A percentile compares a stretch with the other conserved stretches of the same genome.
Conservation (phyloP, 2,329 filamentous ascomycete genomes). For the Neoarthrinium moseri region DNA sequence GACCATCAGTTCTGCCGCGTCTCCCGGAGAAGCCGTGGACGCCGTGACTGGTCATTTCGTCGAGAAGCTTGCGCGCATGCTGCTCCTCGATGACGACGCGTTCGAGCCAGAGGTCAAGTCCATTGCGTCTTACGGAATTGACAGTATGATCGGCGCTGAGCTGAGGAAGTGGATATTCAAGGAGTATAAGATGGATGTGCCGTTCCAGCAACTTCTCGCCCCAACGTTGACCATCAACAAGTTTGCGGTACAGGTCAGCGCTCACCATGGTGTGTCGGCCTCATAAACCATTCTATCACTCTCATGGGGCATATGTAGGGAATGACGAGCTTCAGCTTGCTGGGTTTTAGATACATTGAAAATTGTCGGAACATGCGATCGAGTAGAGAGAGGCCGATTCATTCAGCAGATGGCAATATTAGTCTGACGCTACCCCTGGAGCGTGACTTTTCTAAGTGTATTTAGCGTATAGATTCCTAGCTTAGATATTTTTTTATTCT, state of each 20-base stretch:
- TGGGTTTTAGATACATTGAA: no score
- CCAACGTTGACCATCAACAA: constrained; percentile 14
- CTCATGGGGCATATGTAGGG: no score
- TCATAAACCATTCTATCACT: no score
- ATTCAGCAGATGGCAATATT: no score
- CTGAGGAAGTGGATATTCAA: constrained; percentile 34
- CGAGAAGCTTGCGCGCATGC: constrained; percentile 19
- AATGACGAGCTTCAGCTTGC: no score
- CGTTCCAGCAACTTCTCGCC: constrained; percentile 32
- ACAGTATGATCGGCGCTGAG: constrained; percentile 35
- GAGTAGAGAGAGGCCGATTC: no score
- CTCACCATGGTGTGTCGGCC: no score
- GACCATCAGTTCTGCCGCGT: constrained; percentile 12
- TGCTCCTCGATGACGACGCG: constrained; percentile 18
- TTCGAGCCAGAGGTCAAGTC: constrained; percentile 19
- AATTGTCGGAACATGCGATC: no score
- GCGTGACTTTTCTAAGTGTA: no score
- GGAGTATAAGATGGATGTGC: constrained; percentile 32
- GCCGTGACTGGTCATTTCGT: constrained; percentile 16
- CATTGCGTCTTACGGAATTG: constrained; percentile 31
- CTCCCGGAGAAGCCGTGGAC: neutral
- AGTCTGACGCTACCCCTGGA: no score
- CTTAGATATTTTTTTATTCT: no score
- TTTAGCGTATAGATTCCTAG: no score
- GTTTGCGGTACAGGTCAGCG: constrained; percentile 14